Evolutionary conservation across 192 early-diverging fungal genomes (phyloP), one percentile per base, ranked within the genome.

Genomic region (Coemansia sp.): DNA sequence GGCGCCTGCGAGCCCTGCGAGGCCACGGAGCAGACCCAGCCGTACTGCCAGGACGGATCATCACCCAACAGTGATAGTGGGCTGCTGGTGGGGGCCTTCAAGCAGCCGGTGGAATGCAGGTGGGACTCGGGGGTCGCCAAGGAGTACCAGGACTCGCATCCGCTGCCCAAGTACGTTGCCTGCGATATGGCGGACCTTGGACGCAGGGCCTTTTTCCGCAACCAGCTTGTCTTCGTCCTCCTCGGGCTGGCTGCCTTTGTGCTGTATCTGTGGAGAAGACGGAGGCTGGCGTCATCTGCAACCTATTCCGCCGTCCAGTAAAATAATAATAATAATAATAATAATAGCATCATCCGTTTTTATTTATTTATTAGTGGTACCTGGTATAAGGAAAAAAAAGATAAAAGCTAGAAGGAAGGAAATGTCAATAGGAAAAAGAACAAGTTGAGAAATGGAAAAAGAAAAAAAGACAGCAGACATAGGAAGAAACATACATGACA

Each of bases 61-160:
- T 3, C 26, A 3, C 0, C 1, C 26, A 26, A 26, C 26, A 3
- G 26, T 3, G 26, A 26, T 3, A 0, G 26, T 2, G 0, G 26
- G 26, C 26, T 26, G 26, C 26, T 26, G 26, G 5, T 16, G 1
- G 71, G 67, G 59, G 48, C 56, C 19, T 80, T 64, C 67, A 80
- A 80, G 43, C 78, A 80, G n/a, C 68, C 71, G n/a, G 66, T 72
- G 1, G 60, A 52, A 1, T 80, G 78, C 43, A 21, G 63, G 15
- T 80, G 78, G 78, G 72, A 72, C 61, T 56, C 41, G 2, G 63
- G 45, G 15, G 68, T 73, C 15, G 58, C 69, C 41, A 71, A 72
- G 41, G 72, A 68, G 12, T 66, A 72, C 66, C 68, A 68, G 58
- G 69, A 79, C 57, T 12, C 66, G 6, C 71, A 79, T 36, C 2